Evolutionary conservation across 352 stramenopile genomes (phyloP), one percentile per base, ranked within the genome.

Genomic region (Globisporangium spinosum): DNA sequence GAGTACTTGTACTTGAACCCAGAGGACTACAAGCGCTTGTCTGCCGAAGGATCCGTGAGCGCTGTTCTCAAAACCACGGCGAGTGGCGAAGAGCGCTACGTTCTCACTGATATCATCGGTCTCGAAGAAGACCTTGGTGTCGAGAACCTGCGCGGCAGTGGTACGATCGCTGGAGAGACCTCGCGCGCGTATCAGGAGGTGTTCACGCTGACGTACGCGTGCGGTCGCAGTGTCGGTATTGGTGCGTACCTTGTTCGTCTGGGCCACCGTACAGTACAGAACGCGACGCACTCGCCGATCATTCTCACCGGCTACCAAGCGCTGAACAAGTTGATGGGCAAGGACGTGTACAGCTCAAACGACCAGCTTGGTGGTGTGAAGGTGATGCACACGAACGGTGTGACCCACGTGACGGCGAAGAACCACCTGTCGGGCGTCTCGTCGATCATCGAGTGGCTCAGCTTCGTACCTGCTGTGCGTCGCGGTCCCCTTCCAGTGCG

Each of bases 301-400:
- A 99, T 99, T 77, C 83, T 99, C 29, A 99, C 98, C 57, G 98
- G 98, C 35, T 99, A 98, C 84, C 97, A 99, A 85, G 98, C 98
- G n/a, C 85, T 99, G 53, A 99, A 99, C 85, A 99, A 99, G 83
- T 87, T 99, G 56, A 99, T 99, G 98, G 98, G 98, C 71, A 95
- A 97, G 75, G 91, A 98, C 71, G 97, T 99, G 56, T 99, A 99
- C 86, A 98, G 97, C 40, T 99, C 97, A 3, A 99, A 99, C 81
- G 97, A 99, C 72, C 98, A 99, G 79, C 85, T 99, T n/a, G 98
- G 98, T 76, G 98, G 98, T 22, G 91, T 98, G 64, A 98, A 97
- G 71, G 98, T 99, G 74, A 99, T 99, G 98, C 97, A 98, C 77
- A 97, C 93, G 55, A 99, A 99, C 83, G 98, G 98, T 71, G 96